phyloP scores from a whole-genome alignment of 257 asterid species.

The Solanum chaucha region DNA sequence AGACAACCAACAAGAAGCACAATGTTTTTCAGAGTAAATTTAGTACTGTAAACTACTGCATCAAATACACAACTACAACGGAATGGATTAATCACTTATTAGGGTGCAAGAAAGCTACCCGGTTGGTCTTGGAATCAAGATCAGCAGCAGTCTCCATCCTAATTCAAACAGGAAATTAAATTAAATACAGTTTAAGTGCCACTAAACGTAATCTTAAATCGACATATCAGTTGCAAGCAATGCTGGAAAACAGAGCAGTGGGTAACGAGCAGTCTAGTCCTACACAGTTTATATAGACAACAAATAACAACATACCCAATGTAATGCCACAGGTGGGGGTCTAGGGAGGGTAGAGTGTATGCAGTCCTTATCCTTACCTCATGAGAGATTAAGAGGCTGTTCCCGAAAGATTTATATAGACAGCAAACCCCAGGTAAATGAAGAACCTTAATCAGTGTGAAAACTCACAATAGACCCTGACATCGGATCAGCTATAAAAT shows the following conservation, averaged over 20 bases:
- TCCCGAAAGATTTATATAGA: background rate
- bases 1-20: no score
- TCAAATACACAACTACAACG: no score
- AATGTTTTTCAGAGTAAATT: no score
- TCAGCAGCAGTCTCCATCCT: no score
- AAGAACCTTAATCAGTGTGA: background rate
- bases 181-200: no score
- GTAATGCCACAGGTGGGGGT: background rate
- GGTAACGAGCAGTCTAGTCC: background rate
- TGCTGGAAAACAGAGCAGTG: background rate
- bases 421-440: background rate
- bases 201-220: background rate
- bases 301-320: background rate
- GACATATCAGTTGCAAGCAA: background rate
- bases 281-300: background rate
- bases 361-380: background rate
- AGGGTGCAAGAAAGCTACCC: no score
- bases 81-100: no score
- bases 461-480: background rate
- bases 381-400: background rate
- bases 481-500: background rate
- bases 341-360: background rate
- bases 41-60: no score
- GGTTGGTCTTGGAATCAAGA: no score
- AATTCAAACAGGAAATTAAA: no score